These are phyloP conservation scores for Backusella tuberculispora DNA, from an alignment of 192 early-diverging fungal species.

Conservation along the genomic window DNA sequence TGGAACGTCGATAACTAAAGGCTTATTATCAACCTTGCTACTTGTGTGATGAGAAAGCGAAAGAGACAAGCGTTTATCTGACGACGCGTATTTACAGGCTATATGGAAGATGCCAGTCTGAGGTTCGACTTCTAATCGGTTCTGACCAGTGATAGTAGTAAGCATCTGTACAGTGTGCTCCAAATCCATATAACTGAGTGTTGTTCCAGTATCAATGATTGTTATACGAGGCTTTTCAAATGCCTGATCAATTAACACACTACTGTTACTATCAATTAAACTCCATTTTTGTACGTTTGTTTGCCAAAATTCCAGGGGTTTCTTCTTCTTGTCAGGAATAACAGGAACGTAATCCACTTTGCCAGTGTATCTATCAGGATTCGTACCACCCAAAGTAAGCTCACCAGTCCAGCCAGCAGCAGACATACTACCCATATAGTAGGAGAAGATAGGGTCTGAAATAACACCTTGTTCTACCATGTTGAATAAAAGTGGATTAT, in stretches of 20 bases:
- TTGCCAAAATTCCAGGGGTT: slow-evolving; percentile 6
- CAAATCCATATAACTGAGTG: slow-evolving; percentile 25
- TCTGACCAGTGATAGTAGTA: not conserved
- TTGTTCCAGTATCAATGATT: slow-evolving; percentile 37
- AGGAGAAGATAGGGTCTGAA: not conserved
- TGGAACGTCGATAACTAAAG: slow-evolving; percentile 30
- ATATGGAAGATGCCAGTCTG: slow-evolving; percentile 17
- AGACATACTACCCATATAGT: slow-evolving; percentile 24
- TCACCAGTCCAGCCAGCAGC: slow-evolving; percentile 43
- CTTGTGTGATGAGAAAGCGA: slow-evolving; percentile 22
- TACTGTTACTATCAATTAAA: slow-evolving; percentile 13
- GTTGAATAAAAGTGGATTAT: not conserved
- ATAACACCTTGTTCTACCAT: not conserved
- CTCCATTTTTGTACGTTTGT: slow-evolving; percentile 21
- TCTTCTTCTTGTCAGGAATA: not conserved
- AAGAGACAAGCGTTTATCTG: slow-evolving; percentile 9
- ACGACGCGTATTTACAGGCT: slow-evolving; percentile 21
- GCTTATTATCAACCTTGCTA: slow-evolving; percentile 2
- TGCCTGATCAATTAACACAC: not conserved
- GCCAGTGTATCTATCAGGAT: slow-evolving; percentile 49
- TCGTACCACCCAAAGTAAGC: slow-evolving; percentile 57
- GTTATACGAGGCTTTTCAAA: not conserved
- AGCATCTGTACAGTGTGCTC: slow-evolving; percentile 6
- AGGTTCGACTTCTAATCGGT: not conserved
- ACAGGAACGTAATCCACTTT: slow-evolving; percentile 53